These are phyloP conservation scores for Plantago lanceolata DNA, from an alignment of 305 asterid species.

Conservation along the genomic window DNA sequence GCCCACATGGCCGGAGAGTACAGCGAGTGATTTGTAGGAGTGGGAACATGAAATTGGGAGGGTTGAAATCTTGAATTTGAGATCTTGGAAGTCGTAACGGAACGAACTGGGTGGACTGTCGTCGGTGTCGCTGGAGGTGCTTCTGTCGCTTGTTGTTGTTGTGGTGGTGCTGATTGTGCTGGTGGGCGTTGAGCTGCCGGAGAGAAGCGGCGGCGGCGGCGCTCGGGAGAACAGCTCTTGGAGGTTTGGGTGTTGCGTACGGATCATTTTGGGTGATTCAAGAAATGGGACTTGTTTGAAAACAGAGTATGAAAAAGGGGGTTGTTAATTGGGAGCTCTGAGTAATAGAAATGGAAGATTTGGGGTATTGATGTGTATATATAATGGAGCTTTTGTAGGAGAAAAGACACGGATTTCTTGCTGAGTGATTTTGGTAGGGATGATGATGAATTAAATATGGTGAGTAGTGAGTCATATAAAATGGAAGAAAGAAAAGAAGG, in stretches of 20 bases:
- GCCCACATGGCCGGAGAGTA: conserved; percentile 66
- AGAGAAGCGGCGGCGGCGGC: conserved; percentile 49
- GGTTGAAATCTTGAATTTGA: conserved; percentile 32
- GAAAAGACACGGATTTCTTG: conserved; percentile 30
- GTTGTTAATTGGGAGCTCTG: no score
- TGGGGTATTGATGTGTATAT: neutral
- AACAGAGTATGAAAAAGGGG: neutral
- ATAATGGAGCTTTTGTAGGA: conserved; percentile 29
- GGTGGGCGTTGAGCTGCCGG: conserved; percentile 30
- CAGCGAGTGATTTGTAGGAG: conserved; percentile 63
- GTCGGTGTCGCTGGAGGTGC: conserved; percentile 38
- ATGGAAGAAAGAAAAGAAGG: neutral
- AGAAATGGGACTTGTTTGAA: conserved; percentile 7
- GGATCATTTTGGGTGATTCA: conserved; percentile 22
- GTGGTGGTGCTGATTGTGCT: conserved; percentile 28
- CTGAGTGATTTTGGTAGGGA: conserved; percentile 18
- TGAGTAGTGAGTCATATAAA: conserved; percentile 7
- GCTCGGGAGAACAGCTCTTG: conserved; percentile 25
- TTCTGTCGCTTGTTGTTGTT: conserved; percentile 15
- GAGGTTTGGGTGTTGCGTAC: conserved; percentile 14
- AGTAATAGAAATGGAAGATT: conserved; percentile 12
- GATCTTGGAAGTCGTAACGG: conserved; percentile 35
- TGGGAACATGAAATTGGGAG: conserved; percentile 30
- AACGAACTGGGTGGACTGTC: conserved; percentile 46
- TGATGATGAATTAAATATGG: conserved; percentile 6